Evolutionary conservation across 176 grass and related monocot genomes (phyloP), one percentile per base, ranked within the genome.

Genomic region (Carex cristatella): DNA sequence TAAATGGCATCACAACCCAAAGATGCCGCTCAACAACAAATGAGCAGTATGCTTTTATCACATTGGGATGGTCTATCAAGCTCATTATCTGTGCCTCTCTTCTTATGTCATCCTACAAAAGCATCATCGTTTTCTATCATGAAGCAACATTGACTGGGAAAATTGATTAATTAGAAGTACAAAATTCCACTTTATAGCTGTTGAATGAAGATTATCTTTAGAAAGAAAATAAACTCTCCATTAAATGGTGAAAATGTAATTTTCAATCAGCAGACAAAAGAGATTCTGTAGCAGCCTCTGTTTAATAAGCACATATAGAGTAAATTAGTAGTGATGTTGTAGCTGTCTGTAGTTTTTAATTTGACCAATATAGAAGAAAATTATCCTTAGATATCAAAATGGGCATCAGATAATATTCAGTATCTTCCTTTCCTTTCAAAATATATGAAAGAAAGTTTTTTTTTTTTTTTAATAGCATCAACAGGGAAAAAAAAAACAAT

Each of bases 1-100:
- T 99, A 85, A 95, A 99, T 85, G 96, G 96, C 96, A 98, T 98
- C 82, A 98, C 76, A 60, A 99, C 96, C 96, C 96, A 99, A 83
- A 99, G 93, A 87, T 82, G 87, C 28, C 81, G 89, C 33, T 94
- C 96, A 27, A 99, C 96, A 27, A 93, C 88, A 84, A 98, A 99
- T 57, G 96, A 99, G 83, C 96, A 99, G 57, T 88, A 95, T 62
- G 93, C 91, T 84, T 86, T 94, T 79, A 99, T 95, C 69, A 95
- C 86, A 90, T 95, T 99, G 48, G 96, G 91, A 81, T 99, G 96
- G 65, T 99, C 91, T 71, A 99, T 99, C 87, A 99, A 85, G 71
- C 93, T 99, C 96, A 99, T 99, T 84, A 84, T 95, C 83, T 99
- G 96, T 84, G 96, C 96, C 87, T 99, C 96, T 87, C 88, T 87